Conservation (phyloP, 371 early-diverging fungal genomes). For the Haplosporangium sp. region DNA sequence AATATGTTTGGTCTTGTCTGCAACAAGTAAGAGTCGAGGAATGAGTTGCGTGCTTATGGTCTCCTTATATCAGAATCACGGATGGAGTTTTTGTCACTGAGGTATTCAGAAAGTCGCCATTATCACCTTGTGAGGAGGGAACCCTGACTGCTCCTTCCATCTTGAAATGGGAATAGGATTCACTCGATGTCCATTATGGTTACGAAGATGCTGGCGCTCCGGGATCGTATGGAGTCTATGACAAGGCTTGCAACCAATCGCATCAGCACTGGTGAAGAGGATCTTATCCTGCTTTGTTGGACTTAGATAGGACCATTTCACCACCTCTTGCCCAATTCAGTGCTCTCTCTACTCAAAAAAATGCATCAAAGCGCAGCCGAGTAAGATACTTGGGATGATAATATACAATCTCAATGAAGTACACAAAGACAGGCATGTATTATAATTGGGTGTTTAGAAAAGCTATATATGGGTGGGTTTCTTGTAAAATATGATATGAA, state of each 20-base stretch:
- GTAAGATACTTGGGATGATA: too few species aligned
- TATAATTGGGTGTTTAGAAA: too few species aligned
- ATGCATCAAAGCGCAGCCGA: too few species aligned
- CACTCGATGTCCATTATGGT: background rate
- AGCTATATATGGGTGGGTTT: too few species aligned
- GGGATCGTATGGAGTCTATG: slow-evolving; percentile 4
- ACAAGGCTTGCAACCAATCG: background rate
- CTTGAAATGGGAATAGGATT: background rate
- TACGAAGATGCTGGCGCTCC: background rate
- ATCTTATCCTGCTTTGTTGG: background rate
- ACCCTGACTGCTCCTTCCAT: background rate
- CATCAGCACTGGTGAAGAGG: slow-evolving; percentile 1
- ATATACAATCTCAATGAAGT: too few species aligned
- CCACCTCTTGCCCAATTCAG: slow-evolving; percentile 1
- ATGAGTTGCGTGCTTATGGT: background rate
- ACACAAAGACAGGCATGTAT: too few species aligned
- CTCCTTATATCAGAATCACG: background rate
- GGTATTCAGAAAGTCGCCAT: background rate
- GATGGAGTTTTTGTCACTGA: slow-evolving; percentile 5
- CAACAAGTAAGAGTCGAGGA: background rate
- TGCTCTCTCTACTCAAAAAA: background rate
- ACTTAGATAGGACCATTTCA: background rate
- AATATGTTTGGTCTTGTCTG: background rate
- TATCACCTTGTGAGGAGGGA: background rate
- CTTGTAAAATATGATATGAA: too few species aligned